Evolutionary conservation across 768 basidiomycete species (phyloP), one percentile per base, ranked within the genome.

Genomic region (Naematelia encephala): DNA sequence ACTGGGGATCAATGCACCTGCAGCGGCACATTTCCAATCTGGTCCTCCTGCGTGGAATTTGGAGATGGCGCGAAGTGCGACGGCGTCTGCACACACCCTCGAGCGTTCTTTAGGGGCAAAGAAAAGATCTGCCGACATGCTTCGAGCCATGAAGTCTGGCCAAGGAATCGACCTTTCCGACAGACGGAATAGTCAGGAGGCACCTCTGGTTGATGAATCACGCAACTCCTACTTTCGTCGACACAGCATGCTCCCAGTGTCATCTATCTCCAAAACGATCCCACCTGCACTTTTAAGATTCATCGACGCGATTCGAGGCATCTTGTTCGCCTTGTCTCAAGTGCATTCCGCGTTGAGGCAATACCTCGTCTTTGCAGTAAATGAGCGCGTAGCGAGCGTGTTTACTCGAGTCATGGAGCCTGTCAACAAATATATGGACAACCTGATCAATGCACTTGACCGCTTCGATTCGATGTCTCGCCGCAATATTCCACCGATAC

Each of bases 181-280:
- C 4, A 28, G 51, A 42, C 22, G 28, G 23, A 59, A 43, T 34
- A 59, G 54, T 52, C 69, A 67, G 44, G 69, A 71, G n/a, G 64
- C 64, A 27, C 70, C 59, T 1, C 64, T 63, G 0, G 84, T 88
- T 77, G 85, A 90, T 43, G 82, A 84, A 2, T 90, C 93, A 70
- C 85, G 89, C 22, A 88, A 91, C 69, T 89, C 90, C 1, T 98
- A 99, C 78, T 99, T 99, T 79, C 87, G 87, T 34, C 86, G 92
- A n/a, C 81, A 94, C 22, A 91, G 91, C 1, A 85, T 86, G 28
- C 79, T 91, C 3, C 87, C 88, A 1, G 78, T 80, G 0, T 82
- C 84, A 28, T 78, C 81, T 5, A 81, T 85, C 28, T 82, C 85
- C 19, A 84, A 83, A 64, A 81, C 85, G 19, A 82, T 96, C 8